Percentiles rank a stretch among this genome's conserved stretches.
Conservation (phyloP, 2,329 filamentous ascomycete genomes). For the Pseudogymnoascus sp. region DNA sequence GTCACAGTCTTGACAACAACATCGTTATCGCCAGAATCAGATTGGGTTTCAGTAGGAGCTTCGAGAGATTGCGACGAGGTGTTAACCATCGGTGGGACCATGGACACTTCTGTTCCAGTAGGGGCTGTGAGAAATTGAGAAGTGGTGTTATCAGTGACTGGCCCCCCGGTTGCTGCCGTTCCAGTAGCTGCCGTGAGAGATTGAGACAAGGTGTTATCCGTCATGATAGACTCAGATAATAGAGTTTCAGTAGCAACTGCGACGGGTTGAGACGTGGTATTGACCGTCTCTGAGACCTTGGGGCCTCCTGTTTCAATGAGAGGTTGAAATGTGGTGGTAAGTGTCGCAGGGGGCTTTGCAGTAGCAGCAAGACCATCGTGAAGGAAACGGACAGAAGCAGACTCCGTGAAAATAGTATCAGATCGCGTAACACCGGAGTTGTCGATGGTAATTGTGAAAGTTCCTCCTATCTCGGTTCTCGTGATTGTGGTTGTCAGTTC, state of each 20-base stretch:
- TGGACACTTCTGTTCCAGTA: neutral
- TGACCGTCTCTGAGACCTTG: neutral
- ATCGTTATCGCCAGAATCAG: neutral
- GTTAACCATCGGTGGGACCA: neutral
- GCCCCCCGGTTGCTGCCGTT: neutral
- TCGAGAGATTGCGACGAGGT: neutral
- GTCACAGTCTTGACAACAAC: neutral
- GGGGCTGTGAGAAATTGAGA: neutral
- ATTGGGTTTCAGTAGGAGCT: neutral
- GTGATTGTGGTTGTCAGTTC: neutral
- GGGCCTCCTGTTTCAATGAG: neutral
- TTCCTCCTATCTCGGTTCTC: neutral
- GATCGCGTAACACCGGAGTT: neutral
- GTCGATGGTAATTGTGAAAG: neutral
- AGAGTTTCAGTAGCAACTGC: neutral
- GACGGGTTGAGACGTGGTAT: neutral
- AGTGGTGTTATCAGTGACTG: neutral
- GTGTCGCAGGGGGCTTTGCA: neutral
- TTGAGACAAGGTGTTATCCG: neutral
- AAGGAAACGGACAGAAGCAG: neutral
- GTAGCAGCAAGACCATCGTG: neutral
- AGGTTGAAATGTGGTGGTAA: neutral
- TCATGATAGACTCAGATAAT: neutral
- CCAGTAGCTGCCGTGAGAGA: neutral
- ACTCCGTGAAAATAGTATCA: neutral